phyloP scores from a whole-genome alignment of 768 basidiomycete species.

The Psilocybe subaeruginosa region DNA sequence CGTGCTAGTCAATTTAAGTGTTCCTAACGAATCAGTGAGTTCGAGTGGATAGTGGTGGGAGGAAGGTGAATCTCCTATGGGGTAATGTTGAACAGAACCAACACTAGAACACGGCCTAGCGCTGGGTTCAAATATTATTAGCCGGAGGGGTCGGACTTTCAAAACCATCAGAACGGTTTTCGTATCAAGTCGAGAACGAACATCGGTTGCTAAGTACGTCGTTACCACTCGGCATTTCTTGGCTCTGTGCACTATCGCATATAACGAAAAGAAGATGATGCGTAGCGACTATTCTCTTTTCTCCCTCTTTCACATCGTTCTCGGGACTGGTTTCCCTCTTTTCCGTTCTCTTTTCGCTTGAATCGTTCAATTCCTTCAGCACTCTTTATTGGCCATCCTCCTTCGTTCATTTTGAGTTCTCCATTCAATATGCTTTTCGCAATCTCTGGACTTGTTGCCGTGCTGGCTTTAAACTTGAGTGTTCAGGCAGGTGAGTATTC shows the following conservation, averaged over 20 bases:
- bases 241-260: neutral
- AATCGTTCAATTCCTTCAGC: neutral
- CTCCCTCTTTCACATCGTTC: neutral
- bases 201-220: too few relatives aligned
- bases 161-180: too few relatives aligned
- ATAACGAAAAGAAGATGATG: neutral
- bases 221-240: too few relatives aligned
- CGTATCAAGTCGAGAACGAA: too few relatives aligned
- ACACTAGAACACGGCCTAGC: too few relatives aligned
- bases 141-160: too few relatives aligned
- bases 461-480: neutral
- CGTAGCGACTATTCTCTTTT: neutral
- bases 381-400: neutral
- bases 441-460: neutral
- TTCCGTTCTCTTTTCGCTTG: neutral
- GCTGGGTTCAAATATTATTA: too few relatives aligned
- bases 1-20: too few relatives aligned
- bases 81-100: too few relatives aligned
- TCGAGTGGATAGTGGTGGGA: too few relatives aligned
- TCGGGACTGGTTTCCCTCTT: neutral
- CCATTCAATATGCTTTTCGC: conserved; percentile 13
- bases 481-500: conserved; percentile 10
- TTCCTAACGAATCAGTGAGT: too few relatives aligned
- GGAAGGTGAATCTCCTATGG: too few relatives aligned
- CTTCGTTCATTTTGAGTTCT: neutral